Evolutionary conservation across 306 rosid genomes (phyloP).

Genomic region (Sphenostylis stenocarpa): DNA sequence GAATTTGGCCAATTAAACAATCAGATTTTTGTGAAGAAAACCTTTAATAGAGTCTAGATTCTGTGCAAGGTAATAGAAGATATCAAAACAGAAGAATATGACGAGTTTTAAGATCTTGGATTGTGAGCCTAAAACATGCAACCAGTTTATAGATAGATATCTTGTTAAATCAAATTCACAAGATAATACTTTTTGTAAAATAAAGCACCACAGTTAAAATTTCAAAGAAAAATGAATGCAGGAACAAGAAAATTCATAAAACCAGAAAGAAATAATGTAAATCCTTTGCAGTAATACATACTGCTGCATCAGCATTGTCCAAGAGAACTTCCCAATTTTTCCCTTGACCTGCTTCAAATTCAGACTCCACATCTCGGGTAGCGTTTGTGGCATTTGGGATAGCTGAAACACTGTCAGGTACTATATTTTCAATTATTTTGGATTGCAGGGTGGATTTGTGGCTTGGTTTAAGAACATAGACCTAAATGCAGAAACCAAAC

Average conservation of each 20-base stretch:
- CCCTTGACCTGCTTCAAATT: slow-evolving; percentile 69
- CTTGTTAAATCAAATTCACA: background rate
- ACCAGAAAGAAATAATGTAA: slow-evolving; percentile 29
- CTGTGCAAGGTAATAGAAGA: slow-evolving; percentile 11
- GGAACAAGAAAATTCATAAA: slow-evolving; percentile 15
- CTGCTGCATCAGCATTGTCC: slow-evolving; percentile 67
- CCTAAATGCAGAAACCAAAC: slow-evolving; percentile 50
- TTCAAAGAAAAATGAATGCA: slow-evolving; percentile 2
- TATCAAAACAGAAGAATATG: slow-evolving; percentile 18
- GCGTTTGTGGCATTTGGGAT: slow-evolving; percentile 65
- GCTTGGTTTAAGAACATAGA: slow-evolving; percentile 88
- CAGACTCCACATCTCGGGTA: slow-evolving; percentile 74
- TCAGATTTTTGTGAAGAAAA: slow-evolving; percentile 14
- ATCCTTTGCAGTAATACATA: slow-evolving; percentile 39
- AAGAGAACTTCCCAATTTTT: slow-evolving; percentile 74
- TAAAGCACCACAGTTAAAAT: background rate
- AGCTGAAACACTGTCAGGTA: slow-evolving; percentile 73
- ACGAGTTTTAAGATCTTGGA: slow-evolving; percentile 21
- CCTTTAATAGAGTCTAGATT: background rate
- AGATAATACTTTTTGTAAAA: slow-evolving; percentile 10
- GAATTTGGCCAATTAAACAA: background rate
- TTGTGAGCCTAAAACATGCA: background rate
- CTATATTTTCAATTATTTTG: slow-evolving; percentile 56
- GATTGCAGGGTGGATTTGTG: slow-evolving; percentile 87
- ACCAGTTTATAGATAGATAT: background rate